phyloP scores from a whole-genome alignment of 2,329 filamentous ascomycete species.

The Pestalotiopsis sp. region DNA sequence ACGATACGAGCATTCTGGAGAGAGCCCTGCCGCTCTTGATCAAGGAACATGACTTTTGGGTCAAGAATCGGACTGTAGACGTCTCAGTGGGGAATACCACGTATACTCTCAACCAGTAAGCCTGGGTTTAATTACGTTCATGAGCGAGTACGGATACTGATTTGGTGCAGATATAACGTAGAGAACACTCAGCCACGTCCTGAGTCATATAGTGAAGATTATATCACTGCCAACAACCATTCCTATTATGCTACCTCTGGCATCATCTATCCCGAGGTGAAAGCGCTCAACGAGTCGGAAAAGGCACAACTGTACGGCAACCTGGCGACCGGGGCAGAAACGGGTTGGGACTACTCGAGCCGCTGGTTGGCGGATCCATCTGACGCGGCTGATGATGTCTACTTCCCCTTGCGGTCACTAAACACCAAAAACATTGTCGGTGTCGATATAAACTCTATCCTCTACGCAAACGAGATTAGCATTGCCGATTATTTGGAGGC shows the following conservation, averaged over 20 bases:
- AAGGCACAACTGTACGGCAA: constrained; percentile 60
- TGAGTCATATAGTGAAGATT: constrained; percentile 70
- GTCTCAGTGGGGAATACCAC: constrained; percentile 48
- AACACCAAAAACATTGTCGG: constrained; percentile 62
- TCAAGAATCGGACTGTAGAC: constrained; percentile 59
- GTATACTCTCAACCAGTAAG: constrained; percentile 58
- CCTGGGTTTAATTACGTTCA: not conserved
- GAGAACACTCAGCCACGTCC: constrained; percentile 67
- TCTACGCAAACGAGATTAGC: constrained; percentile 66
- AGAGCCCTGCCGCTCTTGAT: constrained; percentile 65
- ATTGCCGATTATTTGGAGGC: constrained; percentile 57
- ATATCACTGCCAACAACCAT: constrained; percentile 63
- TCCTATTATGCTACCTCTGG: constrained; percentile 64
- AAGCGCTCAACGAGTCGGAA: constrained; percentile 53
- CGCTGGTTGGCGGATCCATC: constrained; percentile 60
- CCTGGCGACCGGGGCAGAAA: constrained; percentile 67
- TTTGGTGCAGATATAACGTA: constrained; percentile 53
- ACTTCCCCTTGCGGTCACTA: constrained; percentile 67
- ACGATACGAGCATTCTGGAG: constrained; percentile 62
- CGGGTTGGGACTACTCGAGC: constrained; percentile 65
- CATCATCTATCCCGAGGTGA: constrained; percentile 57
- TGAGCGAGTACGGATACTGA: not conserved
- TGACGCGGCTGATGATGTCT: constrained; percentile 61
- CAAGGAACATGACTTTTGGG: constrained; percentile 67
- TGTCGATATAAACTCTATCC: constrained; percentile 69